Evolutionary conservation across 1,284 basidiomycete species (phyloP), one percentile per base, ranked within the genome.

Genomic region (Melampsora americana): DNA sequence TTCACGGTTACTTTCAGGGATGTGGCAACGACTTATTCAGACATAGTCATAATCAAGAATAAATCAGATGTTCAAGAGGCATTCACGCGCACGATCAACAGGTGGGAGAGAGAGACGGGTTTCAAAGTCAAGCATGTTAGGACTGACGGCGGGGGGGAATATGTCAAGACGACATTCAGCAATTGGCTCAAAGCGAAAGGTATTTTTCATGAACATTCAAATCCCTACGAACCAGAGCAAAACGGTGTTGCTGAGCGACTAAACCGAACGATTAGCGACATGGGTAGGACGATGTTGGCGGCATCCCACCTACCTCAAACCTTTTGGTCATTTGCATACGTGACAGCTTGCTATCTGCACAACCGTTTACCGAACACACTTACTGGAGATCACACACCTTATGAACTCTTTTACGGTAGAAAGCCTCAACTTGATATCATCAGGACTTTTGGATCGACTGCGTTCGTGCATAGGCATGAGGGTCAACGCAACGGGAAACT

Each of bases 181-280:
- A 48, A 48, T 11, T 48, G 46, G 46, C 46, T 48, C 11, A 20
- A 70, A 12, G 1, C 4, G 1, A 2, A 32, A 16, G 56, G 68
- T 9, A 56, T 61, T 7, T 6, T 6, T 7, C 23, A 42, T 14
- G 56, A 35, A 3, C 26, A n/a, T 14, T 14, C 35, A 2, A n/a
- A 50, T 1, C 69, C 69, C 11, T 70, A 61, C 30, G 35, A 9
- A 9, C 68, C 68, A 11, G 32, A 61, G 2, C 30, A 70, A 35
- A 70, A 70, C 26, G 59, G 69, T 11, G 3, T 62, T 5, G 48
- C 59, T 1, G 56, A 70, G 42, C 30, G 69, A 9, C 61, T 61
- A 50, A 70, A 70, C 48, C n/a, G 59, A 2, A 70, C 69, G 3
- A 12, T 70, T 6, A 48, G n/a, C 30, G 50, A 69, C 14, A 69